Conservation (phyloP, 2,329 filamentous ascomycete species). For the Clarireedia sp. region DNA sequence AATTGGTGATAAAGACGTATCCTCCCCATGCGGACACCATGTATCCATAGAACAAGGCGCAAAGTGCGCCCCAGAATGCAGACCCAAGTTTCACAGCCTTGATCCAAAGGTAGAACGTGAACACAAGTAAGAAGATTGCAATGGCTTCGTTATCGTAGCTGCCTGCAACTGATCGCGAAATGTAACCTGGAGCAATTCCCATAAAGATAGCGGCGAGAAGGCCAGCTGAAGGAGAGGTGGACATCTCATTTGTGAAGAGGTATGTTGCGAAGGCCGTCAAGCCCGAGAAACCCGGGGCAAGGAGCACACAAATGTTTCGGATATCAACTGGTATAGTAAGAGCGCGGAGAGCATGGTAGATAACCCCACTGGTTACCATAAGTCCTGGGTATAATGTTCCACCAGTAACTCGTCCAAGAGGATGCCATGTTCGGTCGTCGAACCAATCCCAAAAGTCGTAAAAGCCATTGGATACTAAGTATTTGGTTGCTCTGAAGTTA, state of each 20-base stretch:
- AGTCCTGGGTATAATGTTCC: constrained; percentile 97
- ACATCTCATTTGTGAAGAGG: constrained; percentile 95
- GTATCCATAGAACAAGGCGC: constrained; percentile 96
- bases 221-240: constrained; percentile 86
- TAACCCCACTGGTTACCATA: constrained; percentile 97
- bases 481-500: constrained; percentile 98
- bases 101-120: constrained; percentile 98
- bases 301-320: constrained; percentile 94
- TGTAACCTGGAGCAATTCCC: constrained; percentile 96
- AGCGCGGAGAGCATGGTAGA: constrained; percentile 87
- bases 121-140: constrained; percentile 95
- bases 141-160: constrained; percentile 99
- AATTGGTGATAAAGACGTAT: constrained; percentile 98
- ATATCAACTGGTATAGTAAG: constrained; percentile 93
- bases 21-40: constrained; percentile 99
- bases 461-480: constrained; percentile 93
- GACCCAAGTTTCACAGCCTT: constrained; percentile 96
- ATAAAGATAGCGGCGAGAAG: constrained; percentile 92
- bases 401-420: constrained; percentile 93
- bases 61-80: constrained; percentile 90
- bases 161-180: constrained; percentile 92
- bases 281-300: constrained; percentile 90
- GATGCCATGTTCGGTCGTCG: constrained; percentile 99
- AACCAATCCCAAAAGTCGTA: constrained; percentile 99
- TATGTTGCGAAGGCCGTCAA: constrained; percentile 90